These are phyloP conservation scores for Cladophialophora exuberans DNA, from an alignment of 2,329 filamentous ascomycete species.

Conservation along the genomic window DNA sequence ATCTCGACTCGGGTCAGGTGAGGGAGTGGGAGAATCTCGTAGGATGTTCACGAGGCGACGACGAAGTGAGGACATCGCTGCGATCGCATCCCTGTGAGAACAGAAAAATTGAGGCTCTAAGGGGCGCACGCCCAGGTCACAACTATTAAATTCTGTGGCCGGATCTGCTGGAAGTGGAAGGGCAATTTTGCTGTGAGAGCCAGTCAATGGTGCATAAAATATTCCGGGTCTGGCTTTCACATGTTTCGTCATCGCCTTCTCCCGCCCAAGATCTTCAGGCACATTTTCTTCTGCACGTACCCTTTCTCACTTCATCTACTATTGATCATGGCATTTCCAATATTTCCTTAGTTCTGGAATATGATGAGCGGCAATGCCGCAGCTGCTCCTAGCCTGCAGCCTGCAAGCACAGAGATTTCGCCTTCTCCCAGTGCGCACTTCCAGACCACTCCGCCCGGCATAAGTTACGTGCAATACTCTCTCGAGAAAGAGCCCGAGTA, in stretches of 20 bases:
- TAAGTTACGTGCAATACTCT: constrained; percentile 64
- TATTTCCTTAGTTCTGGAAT: not conserved
- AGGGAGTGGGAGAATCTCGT: constrained; percentile 32
- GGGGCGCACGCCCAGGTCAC: not conserved
- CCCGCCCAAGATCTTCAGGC: constrained; percentile 20
- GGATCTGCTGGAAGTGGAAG: constrained; percentile 2
- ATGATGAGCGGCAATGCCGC: constrained; percentile 29
- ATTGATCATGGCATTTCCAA: constrained; percentile 16
- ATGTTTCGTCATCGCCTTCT: constrained; percentile 15
- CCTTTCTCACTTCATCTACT: not conserved
- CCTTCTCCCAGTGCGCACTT: constrained; percentile 19
- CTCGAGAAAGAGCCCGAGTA: constrained; percentile 64
- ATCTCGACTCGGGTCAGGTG: constrained; percentile 31
- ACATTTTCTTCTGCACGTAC: constrained; percentile 9
- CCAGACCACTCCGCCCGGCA: constrained; percentile 30
- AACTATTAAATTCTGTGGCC: not conserved
- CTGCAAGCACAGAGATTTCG: constrained; percentile 1
- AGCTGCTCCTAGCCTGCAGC: constrained; percentile 5
- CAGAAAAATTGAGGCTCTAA: not conserved
- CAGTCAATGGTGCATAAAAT: not conserved
- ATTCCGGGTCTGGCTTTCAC: constrained; percentile 11
- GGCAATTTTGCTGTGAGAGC: constrained; percentile 3
- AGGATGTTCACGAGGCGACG: constrained; percentile 46
- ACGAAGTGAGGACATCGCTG: constrained; percentile 44
- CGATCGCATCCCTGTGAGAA: constrained; percentile 3